Evolutionary conservation across 139 green algal genomes (phyloP).

Genomic region (Penium margaritaceum): DNA sequence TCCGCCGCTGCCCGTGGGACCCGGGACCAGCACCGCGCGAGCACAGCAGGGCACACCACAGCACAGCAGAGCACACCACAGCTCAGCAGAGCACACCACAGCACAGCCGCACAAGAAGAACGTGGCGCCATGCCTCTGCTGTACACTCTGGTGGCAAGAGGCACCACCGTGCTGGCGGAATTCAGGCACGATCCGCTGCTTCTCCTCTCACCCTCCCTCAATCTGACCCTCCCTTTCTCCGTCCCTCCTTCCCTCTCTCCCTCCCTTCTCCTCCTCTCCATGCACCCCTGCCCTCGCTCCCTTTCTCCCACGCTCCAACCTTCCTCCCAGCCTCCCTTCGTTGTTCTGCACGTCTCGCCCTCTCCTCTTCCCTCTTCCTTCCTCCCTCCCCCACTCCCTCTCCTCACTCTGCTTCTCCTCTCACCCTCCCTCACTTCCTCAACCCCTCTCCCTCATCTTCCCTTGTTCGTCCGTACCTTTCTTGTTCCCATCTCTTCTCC

Average conservation of each 20-base stretch:
- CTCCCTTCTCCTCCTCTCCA: neutral
- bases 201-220: neutral
- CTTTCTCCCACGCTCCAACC: neutral
- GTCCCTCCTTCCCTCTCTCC: neutral
- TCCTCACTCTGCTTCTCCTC: neutral
- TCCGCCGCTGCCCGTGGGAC: too few relatives aligned
- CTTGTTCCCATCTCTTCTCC: neutral
- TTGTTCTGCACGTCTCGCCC: neutral
- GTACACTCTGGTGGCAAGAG: constrained; percentile 61
- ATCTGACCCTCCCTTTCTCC: neutral
- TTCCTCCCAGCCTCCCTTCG: neutral
- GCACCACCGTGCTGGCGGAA: constrained; percentile 69
- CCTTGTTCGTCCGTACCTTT: neutral
- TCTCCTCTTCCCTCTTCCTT: neutral
- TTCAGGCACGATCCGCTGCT: constrained; percentile 53
- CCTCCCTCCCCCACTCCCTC: neutral
- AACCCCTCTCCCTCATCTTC: neutral
- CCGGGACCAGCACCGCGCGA: too few relatives aligned
- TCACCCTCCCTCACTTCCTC: neutral
- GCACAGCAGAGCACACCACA: too few relatives aligned
- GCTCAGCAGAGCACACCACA: too few relatives aligned
- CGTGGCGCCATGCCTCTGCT: constrained; percentile 57
- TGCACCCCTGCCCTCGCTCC: neutral
- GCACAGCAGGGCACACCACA: too few relatives aligned
- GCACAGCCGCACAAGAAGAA: too few relatives aligned